A percentile compares a stretch with the other conserved stretches of the same genome.
Conservation (phyloP, 192 early-diverging fungal genomes). For the Backusella luteola region DNA sequence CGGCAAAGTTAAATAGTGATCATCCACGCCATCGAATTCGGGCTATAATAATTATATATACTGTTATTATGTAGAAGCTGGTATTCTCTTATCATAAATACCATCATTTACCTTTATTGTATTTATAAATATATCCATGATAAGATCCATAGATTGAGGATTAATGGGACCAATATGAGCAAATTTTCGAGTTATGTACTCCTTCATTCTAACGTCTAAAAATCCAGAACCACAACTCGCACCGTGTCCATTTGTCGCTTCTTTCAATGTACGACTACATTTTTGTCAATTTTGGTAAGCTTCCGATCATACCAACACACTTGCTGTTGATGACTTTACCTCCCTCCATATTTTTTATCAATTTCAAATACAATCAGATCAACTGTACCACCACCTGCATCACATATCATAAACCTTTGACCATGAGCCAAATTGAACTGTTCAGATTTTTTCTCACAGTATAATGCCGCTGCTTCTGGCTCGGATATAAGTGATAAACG, state of each 20-base stretch:
- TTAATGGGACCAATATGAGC: slow-evolving; percentile 28
- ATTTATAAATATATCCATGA: slow-evolving; percentile 50
- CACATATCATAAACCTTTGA: slow-evolving; percentile 49
- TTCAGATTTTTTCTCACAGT: slow-evolving; percentile 46
- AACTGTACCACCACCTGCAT: slow-evolving; percentile 56
- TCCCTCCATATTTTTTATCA: slow-evolving; percentile 27
- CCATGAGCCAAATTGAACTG: slow-evolving; percentile 43
- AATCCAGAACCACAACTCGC: slow-evolving; percentile 49
- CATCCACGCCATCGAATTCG: slow-evolving; percentile 48
- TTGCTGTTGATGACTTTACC: not conserved
- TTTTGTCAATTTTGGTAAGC: not conserved
- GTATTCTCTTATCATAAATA: not conserved
- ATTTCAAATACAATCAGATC: slow-evolving; percentile 47
- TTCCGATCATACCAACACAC: not conserved
- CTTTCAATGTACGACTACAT: slow-evolving; percentile 37
- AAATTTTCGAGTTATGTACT: slow-evolving; percentile 43
- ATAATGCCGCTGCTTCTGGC: slow-evolving; percentile 48
- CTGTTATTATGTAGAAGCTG: not conserved
- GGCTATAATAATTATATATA: slow-evolving; percentile 18
- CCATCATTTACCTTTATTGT: slow-evolving; percentile 35
- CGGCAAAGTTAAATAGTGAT: slow-evolving; percentile 42
- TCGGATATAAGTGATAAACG: slow-evolving; percentile 37
- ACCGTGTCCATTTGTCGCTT: slow-evolving; percentile 54
- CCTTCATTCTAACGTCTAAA: slow-evolving; percentile 46
- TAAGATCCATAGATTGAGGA: slow-evolving; percentile 14